A percentile compares a stretch with the other conserved stretches of the same genome.
These are phyloP conservation scores for Lasiosphaeria miniovina DNA, from an alignment of 495 filamentous ascomycete genomes.

Conservation along the genomic window DNA sequence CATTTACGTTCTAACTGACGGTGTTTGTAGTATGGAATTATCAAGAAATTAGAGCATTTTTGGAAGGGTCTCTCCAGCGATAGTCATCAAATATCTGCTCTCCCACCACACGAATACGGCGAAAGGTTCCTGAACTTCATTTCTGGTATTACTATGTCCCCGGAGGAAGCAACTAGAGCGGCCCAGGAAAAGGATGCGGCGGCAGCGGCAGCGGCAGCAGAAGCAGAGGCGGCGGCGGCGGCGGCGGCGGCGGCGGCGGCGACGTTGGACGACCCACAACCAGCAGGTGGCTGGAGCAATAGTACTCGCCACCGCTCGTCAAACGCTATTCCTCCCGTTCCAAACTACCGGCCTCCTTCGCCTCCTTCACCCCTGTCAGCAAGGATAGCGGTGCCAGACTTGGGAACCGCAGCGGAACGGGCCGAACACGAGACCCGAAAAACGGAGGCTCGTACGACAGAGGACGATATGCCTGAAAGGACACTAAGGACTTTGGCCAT, in stretches of 20 bases:
- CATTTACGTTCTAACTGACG: conserved; percentile 30
- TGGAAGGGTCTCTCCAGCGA: conserved; percentile 85
- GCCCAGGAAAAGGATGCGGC: conserved; percentile 49
- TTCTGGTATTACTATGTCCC: conserved; percentile 80
- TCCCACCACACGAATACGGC: conserved; percentile 89
- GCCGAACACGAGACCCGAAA: conserved; percentile 35
- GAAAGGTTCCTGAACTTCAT: conserved; percentile 95
- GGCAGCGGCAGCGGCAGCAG: conserved; percentile 37
- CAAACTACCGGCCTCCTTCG: conserved; percentile 44
- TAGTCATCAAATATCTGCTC: conserved; percentile 82
- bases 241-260: conserved; percentile 33
- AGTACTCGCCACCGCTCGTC: conserved; percentile 22
- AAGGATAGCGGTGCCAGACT: conserved; percentile 45
- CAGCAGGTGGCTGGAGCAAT: conserved; percentile 23
- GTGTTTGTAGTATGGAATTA: conserved; percentile 65
- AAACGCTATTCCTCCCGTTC: conserved; percentile 34
- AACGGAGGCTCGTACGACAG: conserved; percentile 37
- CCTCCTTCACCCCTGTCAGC: conserved; percentile 39
- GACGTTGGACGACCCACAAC: conserved; percentile 36
- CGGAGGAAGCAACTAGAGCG: conserved; percentile 72
- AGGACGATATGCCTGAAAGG: conserved; percentile 48
- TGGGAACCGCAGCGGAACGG: conserved; percentile 31
- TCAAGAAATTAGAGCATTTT: conserved; percentile 88
- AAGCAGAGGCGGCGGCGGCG: conserved; percentile 32
- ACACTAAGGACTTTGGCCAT: conserved; percentile 48